Evolutionary conservation across 768 basidiomycete species (phyloP).

Genomic region (Candolleomyces efflorescens): DNA sequence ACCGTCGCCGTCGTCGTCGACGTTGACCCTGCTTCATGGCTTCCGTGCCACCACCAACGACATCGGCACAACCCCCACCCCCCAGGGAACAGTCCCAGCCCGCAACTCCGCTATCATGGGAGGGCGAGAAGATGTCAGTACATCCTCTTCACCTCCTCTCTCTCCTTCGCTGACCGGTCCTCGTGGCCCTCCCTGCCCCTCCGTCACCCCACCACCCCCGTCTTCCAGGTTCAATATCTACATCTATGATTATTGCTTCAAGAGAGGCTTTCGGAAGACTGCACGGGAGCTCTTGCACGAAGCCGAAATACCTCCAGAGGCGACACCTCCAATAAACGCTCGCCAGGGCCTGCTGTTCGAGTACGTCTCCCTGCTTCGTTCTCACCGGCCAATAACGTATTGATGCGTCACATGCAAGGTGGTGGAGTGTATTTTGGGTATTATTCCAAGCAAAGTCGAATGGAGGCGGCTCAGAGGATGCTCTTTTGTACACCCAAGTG

Average conservation of each 20-base stretch:
- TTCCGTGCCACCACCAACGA: slow-evolving; percentile 22
- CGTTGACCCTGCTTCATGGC: slow-evolving; percentile 19
- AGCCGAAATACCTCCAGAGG: slow-evolving; percentile 59
- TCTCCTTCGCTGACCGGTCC: slow-evolving; percentile 3
- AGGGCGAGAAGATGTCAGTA: slow-evolving; percentile 79
- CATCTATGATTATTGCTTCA: slow-evolving; percentile 80
- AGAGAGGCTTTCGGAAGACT: slow-evolving; percentile 74
- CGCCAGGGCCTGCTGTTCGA: slow-evolving; percentile 81
- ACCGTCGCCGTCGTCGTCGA: neutral
- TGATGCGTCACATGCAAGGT: slow-evolving; percentile 37
- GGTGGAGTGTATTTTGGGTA: slow-evolving; percentile 91
- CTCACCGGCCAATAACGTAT: slow-evolving; percentile 1
- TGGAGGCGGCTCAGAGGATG: slow-evolving; percentile 62
- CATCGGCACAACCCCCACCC: slow-evolving; percentile 18
- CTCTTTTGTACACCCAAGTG: slow-evolving; percentile 67
- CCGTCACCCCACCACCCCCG: neutral
- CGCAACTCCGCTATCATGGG: slow-evolving; percentile 53
- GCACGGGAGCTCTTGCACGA: slow-evolving; percentile 63
- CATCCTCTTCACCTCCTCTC: slow-evolving; percentile 7
- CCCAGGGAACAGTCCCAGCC: slow-evolving; percentile 18
- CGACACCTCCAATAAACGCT: slow-evolving; percentile 76
- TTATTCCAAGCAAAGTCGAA: slow-evolving; percentile 78
- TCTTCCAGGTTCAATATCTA: slow-evolving; percentile 79
- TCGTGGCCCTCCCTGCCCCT: neutral
- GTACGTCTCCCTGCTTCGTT: slow-evolving; percentile 30